Base-by-base conservation (phyloP, 2,329 filamentous ascomycete genomes). In the Dactylella cylindrospora region DNA sequence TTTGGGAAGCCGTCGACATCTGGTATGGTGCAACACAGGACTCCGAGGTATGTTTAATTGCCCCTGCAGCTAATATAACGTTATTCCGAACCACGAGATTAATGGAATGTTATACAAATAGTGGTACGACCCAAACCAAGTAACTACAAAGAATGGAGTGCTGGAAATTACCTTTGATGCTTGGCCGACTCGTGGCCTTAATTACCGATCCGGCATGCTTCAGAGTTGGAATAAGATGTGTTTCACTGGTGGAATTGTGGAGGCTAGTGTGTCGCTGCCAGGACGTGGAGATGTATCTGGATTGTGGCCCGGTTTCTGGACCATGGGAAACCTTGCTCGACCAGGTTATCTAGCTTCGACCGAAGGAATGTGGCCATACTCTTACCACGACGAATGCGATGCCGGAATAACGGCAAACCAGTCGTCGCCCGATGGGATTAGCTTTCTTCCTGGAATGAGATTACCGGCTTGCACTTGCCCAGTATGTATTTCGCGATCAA, bases 301-400 rank as follows among this genome's bases (percentile, higher is more conserved):
- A 54, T 84, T 87, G 72, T 88, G 84, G 84, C 84, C 84, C 33
- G 84, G 84, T 72, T 85, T 86, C 72, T 88, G 84, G 84, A 77
- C 83, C 0, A 86, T 88, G 82, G 84, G 84, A 3, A 88, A 88
- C 68, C 76, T 88, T 17, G 84, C 81, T 29, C 78, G 84, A 65
- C 82, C 84, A 20, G 84, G 84, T 9, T 85, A 85, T 71, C 77
- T 81, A 25, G 80, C 83, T 7, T 85, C 84, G 1, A 87, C 84
- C 0, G 84, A 88, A 64, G 84, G 84, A 3, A 76, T 86, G 71
- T 88, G 84, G 84, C 84, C 84, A 0, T 88, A 87, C 74, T 85
- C 81, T 66, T 88, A 88, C 69, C 77, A 82, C 66, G 78, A 86
- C 25, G 72, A 78, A 35, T 88, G 84, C 68, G 84, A 88, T 70